These are phyloP conservation scores for Cladosporium austrohemisphaericum DNA, from an alignment of 2,329 filamentous ascomycete genomes.

Conservation along the genomic window DNA sequence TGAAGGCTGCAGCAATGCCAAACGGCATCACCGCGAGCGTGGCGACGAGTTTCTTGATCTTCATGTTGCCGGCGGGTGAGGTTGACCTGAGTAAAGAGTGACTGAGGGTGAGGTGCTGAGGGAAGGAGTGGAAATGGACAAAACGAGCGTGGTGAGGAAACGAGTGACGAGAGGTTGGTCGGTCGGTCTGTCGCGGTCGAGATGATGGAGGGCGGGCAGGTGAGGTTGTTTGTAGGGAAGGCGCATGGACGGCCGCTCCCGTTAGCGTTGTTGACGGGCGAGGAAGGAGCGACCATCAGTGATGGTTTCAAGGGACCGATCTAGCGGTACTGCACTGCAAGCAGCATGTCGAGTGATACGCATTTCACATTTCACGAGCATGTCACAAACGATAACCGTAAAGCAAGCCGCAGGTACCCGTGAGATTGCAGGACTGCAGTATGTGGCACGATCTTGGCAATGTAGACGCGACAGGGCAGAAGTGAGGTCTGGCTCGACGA, in stretches of 20 bases:
- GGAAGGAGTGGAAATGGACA: constrained; percentile 9
- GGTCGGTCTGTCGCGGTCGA: constrained; percentile 4
- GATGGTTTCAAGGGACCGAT: too few relatives aligned
- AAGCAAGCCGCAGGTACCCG: background rate
- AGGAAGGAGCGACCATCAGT: constrained; percentile 7
- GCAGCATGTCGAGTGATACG: too few relatives aligned
- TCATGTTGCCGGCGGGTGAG: constrained; percentile 16
- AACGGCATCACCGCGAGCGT: constrained; percentile 12
- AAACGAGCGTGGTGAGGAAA: constrained; percentile 13
- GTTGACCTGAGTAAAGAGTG: constrained; percentile 25
- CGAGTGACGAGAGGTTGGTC: background rate
- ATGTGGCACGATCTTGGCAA: background rate
- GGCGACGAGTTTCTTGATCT: constrained; percentile 18
- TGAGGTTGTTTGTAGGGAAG: background rate
- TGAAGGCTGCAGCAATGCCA: constrained; percentile 3
- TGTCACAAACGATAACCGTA: too few relatives aligned
- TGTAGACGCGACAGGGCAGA: background rate
- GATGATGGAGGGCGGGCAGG: constrained; percentile 16
- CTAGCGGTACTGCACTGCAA: too few relatives aligned
- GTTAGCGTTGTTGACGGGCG: constrained; percentile 1
- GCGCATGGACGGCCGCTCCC: constrained; percentile 7
- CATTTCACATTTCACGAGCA: background rate
- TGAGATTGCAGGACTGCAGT: constrained; percentile 2
- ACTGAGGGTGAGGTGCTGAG: constrained; percentile 25
- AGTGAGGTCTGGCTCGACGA: background rate